Evolutionary conservation across 1,139 yeast species (phyloP).

Genomic region (Sugiyamaella japonica): DNA sequence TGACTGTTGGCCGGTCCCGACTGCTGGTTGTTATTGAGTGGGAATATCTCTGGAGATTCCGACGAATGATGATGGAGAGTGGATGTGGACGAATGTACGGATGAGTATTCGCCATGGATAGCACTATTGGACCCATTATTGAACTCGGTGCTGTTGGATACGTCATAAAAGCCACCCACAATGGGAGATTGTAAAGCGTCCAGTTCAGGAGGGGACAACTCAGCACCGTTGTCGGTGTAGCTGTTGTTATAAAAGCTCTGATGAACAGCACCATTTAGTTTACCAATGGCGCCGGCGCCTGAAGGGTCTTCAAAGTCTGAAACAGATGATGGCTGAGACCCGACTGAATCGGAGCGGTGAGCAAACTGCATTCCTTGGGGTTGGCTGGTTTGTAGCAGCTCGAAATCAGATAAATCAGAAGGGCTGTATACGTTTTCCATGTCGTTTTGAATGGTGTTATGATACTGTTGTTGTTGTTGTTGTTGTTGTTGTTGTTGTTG

Average conservation of each 20-base stretch:
- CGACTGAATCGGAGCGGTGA: conserved; percentile 9
- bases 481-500: background rate
- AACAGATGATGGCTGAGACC: conserved; percentile 3
- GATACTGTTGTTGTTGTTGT: background rate
- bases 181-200: conserved; percentile 18
- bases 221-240: conserved; percentile 9
- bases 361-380: background rate
- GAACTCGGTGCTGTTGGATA: conserved; percentile 6
- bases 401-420: conserved; percentile 8
- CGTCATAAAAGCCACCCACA: conserved; percentile 14
- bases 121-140: conserved; percentile 5
- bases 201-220: conserved; percentile 24
- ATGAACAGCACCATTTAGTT: background rate
- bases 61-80: conserved; percentile 3
- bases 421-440: background rate
- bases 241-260: background rate
- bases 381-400: background rate
- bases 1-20: background rate
- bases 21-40: conserved; percentile 1
- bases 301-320: conserved; percentile 6
- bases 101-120: conserved; percentile 3
- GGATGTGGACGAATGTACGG: background rate
- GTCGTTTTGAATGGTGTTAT: background rate
- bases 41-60: conserved; percentile 13
- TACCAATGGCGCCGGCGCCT: background rate